Base-by-base conservation (phyloP, 345 rosid species). In the Garcia nutans region DNA sequence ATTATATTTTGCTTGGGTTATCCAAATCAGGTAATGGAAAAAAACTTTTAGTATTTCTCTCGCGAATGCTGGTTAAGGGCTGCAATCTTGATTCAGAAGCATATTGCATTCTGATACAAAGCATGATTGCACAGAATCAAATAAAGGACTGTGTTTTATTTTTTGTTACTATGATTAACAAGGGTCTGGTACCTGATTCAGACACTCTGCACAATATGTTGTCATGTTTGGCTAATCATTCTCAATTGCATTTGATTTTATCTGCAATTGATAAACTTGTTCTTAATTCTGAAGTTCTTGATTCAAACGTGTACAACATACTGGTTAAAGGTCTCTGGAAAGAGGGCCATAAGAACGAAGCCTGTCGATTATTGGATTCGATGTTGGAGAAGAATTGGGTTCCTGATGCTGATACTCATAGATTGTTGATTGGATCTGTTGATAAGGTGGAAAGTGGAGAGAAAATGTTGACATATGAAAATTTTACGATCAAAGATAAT, bases 321-420 rank as follows among this genome's bases (percentile, higher is more conserved):
- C 75, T 84, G 69, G 79, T 88, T 70, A 79, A 72, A 45, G 81
- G 84, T 42, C 73, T 85, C 61, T 87, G 86, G 90, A 85, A 81
- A 73, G 92, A 85, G 71, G 88, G 90, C 68, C 70, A 71, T 57
- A 69, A 65, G 77, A 37, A 41, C 28, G 83, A 84, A 69, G 90
- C 86, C 17, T 15, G 68, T 42, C 65, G 59, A 68, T 63, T 88
- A 59, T 82, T 87, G 72, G 87, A 85, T 73, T 42, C 66, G 59
- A 88, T 87, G 92, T 74, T 88, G 81, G 88, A 82, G 79, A 88
- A 66, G 74, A 89, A 88, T 68, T 88, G 87, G 87, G 80, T 87
- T 9, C 90, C 89, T 0, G 85, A 84, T 84, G 75, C 84, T 59
- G 56, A 60, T 22, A 84, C 86, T 37, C 92, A 88, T 60, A n/a